Base-by-base conservation (phyloP, 306 rosid species). In the Herpetospermum pedunculosum region DNA sequence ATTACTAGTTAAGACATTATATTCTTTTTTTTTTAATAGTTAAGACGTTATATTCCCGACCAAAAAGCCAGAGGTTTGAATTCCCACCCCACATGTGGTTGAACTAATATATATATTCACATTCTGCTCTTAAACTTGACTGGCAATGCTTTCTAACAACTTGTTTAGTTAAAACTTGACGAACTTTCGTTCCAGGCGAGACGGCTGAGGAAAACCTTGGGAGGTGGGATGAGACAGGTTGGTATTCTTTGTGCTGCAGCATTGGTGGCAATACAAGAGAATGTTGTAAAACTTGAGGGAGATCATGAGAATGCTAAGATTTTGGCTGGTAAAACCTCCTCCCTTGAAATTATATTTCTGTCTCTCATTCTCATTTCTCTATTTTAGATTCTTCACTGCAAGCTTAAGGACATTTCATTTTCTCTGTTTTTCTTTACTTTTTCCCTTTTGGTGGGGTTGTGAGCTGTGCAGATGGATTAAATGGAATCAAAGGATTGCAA, bases 151-250 rank as follows among this genome's bases (percentile, higher is more conserved):
- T n/a, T 37, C 16, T 7, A 62, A 32, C 7, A n/a, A 63, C 70
- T 38, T 38, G 72, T 4, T 35, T 62, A 0, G 2, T 58, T 29
- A 32, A 57, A 18, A 8, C 46, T 62, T 18, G 5, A n/a, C 29
- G 15, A 62, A 4, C 63, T 3, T 38, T 59, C 41, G 52, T 78
- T 35, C 63, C 30, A 94, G 98, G 98, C 98, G 34, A 87, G 87
- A 85, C 69, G 82, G 78, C 88, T 94, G 75, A 83, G 94, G 75
- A 94, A 94, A 83, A 86, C 97, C 58, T 82, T 94, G 65, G 98
- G 98, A n/a, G 98, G 98, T 44, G 98, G 96, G 75, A 94, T 91
- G 98, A 94, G 96, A 78, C 97, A 94, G 85, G 44, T 85, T 1
- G 98, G 98, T 47, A 62, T 91, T 76, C 90, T 94, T 38, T 89